phyloP scores from a whole-genome alignment of 176 grass and related monocot genomes.

The Stipa capillata region DNA sequence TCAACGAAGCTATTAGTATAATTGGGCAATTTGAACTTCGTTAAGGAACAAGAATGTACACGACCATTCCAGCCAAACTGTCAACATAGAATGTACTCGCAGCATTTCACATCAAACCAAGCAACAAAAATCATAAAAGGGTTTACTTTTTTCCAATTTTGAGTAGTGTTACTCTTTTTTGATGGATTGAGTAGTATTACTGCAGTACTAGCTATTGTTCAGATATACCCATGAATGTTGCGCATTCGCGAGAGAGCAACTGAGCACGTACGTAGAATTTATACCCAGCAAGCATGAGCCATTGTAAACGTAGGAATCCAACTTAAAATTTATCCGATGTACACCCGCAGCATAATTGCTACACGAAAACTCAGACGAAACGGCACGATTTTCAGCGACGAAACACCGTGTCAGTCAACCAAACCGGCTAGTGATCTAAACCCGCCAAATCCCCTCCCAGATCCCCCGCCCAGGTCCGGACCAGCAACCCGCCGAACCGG shows the following conservation, averaged over 20 bases:
- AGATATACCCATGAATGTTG: background rate
- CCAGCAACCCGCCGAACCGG: background rate
- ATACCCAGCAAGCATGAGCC: background rate
- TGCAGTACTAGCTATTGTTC: background rate
- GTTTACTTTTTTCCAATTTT: too few species aligned
- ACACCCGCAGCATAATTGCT: background rate
- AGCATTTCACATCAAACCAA: too few species aligned
- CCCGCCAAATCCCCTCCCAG: background rate
- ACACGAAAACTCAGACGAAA: background rate
- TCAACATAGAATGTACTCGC: too few species aligned
- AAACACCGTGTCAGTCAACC: too few species aligned
- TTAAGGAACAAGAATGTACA: too few species aligned
- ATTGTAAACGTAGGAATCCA: background rate
- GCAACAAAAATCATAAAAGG: too few species aligned
- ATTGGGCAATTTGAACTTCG: too few species aligned
- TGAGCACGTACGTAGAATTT: background rate
- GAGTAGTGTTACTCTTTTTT: too few species aligned
- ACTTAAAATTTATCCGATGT: too few species aligned
- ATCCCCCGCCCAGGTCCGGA: background rate
- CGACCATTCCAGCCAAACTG: too few species aligned
- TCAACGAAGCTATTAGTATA: too few species aligned
- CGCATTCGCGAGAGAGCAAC: background rate
- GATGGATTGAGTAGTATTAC: background rate
- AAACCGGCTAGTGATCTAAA: background rate
- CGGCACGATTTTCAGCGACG: background rate